Evolutionary conservation across 2,329 filamentous ascomycete genomes (phyloP), one percentile per base, ranked within the genome.

Genomic region (Shiraia bambusicola): DNA sequence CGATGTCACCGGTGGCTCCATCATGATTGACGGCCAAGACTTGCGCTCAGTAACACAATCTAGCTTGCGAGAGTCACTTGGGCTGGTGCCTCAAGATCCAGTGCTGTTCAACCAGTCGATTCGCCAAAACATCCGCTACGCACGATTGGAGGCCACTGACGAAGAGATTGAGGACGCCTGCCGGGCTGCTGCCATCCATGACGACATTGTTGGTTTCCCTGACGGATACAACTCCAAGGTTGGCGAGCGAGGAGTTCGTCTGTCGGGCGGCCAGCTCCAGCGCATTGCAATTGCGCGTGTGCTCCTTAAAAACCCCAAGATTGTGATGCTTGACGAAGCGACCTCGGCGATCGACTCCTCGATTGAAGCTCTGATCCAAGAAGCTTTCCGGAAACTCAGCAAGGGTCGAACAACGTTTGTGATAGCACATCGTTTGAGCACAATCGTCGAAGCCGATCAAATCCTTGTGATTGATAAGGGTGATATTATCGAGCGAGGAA

Each of bases 241-340:
- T 3, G 68, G 68, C 24, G 67, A 71, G 42, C 65, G 67, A 13
- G 68, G 68, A 12, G 67, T 71, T 17, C 59, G 67, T 29, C 68
- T 86, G 2, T 86, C 82, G 3, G 83, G 83, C 1, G 83, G 83
- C 16, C 82, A 86, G 59, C 67, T 84, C 5, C 83, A 86, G 55
- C 78, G 83, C 33, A 76, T 86, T 19, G 82, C 83, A 4, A 86
- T 86, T 59, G 83, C 83, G 6, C 81, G 90, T 2, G 86, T 89
- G 7, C 75, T 92, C 34, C 80, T 94, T 64, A 91, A 92, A 69
- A 80, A 80, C 46, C 86, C 88, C 0, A 88, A 93, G 56, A 78
- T 95, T 30, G 79, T 95, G 3, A 84, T 95, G 13, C 77, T 95
- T 1, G 90, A 95, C 59, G 90, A 95, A 71, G 85, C 90, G 0